Conservation (phyloP, 2,329 filamentous ascomycete species). For the Passalora sequoiae region DNA sequence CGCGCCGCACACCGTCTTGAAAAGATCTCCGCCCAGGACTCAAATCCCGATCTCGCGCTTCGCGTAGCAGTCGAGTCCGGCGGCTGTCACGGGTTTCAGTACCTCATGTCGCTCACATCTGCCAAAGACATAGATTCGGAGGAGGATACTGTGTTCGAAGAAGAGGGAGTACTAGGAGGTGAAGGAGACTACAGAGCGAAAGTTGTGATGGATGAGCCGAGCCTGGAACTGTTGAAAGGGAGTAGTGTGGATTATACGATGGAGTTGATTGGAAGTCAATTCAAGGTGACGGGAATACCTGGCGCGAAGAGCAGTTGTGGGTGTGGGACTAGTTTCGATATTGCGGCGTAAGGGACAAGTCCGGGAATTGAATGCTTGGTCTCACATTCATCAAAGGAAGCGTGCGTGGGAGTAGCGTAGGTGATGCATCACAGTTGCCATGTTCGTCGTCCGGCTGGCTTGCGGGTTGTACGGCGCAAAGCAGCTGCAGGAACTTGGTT, state of each 20-base stretch:
- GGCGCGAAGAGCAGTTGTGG: slow-evolving; percentile 89
- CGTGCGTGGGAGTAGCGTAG: too few species aligned
- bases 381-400: too few species aligned
- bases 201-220: slow-evolving; percentile 82
- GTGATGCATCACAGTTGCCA: too few species aligned
- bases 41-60: slow-evolving; percentile 76
- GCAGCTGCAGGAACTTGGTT: too few species aligned
- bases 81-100: slow-evolving; percentile 97
- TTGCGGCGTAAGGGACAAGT: slow-evolving; percentile 48
- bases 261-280: slow-evolving; percentile 91
- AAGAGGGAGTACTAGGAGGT: slow-evolving; percentile 38
- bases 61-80: slow-evolving; percentile 88
- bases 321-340: slow-evolving; percentile 96
- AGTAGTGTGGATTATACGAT: slow-evolving; percentile 96
- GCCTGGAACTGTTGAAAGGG: slow-evolving; percentile 80
- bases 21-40: slow-evolving; percentile 51
- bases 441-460: too few species aligned
- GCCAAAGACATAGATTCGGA: slow-evolving; percentile 55
- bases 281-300: slow-evolving; percentile 94
- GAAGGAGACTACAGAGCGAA: slow-evolving; percentile 53
- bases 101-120: slow-evolving; percentile 79
- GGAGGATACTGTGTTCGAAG: slow-evolving; percentile 86
- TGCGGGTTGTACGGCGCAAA: too few species aligned
- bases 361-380: not conserved
- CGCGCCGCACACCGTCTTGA: slow-evolving; percentile 70